Base-by-base conservation (phyloP, 352 stramenopile genomes). In the Phytophthora meadii region DNA sequence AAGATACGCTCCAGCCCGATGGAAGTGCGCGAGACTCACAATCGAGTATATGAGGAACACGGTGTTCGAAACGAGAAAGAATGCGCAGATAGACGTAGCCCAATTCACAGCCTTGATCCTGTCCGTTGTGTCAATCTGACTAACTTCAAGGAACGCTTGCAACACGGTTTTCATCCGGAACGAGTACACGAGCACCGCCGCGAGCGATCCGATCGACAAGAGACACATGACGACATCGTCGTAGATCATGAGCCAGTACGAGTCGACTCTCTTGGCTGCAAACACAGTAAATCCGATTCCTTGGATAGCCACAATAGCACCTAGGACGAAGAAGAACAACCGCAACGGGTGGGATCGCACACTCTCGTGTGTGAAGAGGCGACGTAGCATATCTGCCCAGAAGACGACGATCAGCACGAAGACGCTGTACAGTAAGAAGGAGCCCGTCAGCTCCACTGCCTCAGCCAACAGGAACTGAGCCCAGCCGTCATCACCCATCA, bases 321-420 rank as follows among this genome's bases (percentile, higher is more conserved):
- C 68, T 27, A 98, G 66, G 27, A 88, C 73, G 4, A 95, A 58
- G 61, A 97, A 90, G 68, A 98, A 98, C 12, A 92, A 88, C 5
- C 86, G 74, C 74, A 98, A 90, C 10, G 95, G 95, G 50, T 93
- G 81, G 25, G 83, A 90, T 14, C 79, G 73, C 45, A 92, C 76
- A 52, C 70, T 81, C 49, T 87, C 80, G 51, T 94, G 84, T 14
- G 85, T 89, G 66, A 91, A 92, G 15, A 91, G 78, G 8, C 97
- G 96, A 49, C 98, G 97, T 32, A 99, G 77, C 84, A 99, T 98
- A 73, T 99, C 94, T 5, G 97, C 94, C 97, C 97, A 99, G 79
- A 98, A 99, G 22, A 99, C 95, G 42, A 98, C 80, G 74, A 99
- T 98, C 15, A 99, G 86, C 61, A 99, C 97, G 64, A 99, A 99